Conservation (phyloP, 108 stramenopile genomes). For the Cyclotella kingstonii region DNA sequence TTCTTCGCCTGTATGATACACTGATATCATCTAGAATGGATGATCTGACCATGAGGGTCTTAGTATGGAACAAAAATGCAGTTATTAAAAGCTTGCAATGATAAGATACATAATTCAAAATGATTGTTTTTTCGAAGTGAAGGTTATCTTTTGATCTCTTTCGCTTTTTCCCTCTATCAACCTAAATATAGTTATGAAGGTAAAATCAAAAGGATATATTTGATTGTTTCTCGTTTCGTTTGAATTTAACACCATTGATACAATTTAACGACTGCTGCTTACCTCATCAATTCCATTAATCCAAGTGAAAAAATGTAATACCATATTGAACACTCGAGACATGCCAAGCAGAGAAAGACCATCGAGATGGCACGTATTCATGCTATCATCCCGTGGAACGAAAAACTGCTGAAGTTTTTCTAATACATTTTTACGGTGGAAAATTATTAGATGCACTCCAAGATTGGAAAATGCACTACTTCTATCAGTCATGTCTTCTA, state of each 20-base stretch:
- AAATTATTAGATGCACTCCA: neutral
- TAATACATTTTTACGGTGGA: neutral
- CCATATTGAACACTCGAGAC: slow-evolving; percentile 20
- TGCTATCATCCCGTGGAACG: too few species aligned
- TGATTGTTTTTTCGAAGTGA: neutral
- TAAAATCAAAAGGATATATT: neutral
- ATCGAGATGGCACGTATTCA: too few species aligned
- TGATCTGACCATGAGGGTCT: neutral
- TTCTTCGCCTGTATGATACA: slow-evolving; percentile 1
- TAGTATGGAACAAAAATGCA: slow-evolving; percentile 17
- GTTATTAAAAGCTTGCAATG: slow-evolving; percentile 31
- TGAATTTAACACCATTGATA: neutral
- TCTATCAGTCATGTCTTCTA: neutral
- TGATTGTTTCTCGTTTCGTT: neutral
- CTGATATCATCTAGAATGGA: slow-evolving; percentile 4
- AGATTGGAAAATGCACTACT: neutral
- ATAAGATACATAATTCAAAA: slow-evolving; percentile 8
- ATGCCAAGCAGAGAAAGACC: slow-evolving; percentile 10
- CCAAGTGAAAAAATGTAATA: slow-evolving; percentile 5
- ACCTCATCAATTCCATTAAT: slow-evolving; percentile 12
- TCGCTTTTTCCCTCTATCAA: neutral
- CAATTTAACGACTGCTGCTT: neutral
- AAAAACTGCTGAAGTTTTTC: neutral
- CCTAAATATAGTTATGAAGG: neutral
- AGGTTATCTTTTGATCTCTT: neutral